These are phyloP conservation scores for Lecanicillium sp. DNA, from an alignment of 2,329 filamentous ascomycete genomes.

Conservation along the genomic window DNA sequence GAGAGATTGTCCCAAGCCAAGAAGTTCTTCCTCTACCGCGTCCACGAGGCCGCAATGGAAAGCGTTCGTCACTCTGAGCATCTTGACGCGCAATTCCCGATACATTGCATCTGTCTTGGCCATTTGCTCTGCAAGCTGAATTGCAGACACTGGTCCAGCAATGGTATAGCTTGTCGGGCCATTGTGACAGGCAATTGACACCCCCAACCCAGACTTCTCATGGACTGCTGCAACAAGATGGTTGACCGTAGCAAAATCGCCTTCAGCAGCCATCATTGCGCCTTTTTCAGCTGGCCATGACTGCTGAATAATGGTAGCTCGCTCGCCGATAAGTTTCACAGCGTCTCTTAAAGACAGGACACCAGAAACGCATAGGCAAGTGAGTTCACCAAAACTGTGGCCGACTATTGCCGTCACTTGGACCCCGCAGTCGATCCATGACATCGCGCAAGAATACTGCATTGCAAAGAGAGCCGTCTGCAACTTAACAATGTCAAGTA, in stretches of 20 bases:
- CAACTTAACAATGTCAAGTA: slow-evolving; percentile 20
- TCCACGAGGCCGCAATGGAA: slow-evolving; percentile 39
- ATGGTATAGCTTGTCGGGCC: slow-evolving; percentile 33
- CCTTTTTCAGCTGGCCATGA: slow-evolving; percentile 27
- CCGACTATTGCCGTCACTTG: slow-evolving; percentile 19
- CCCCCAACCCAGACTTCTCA: not conserved
- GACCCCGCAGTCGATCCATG: slow-evolving; percentile 28
- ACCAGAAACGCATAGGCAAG: slow-evolving; percentile 27
- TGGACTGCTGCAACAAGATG: slow-evolving; percentile 13
- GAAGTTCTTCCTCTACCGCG: slow-evolving; percentile 13
- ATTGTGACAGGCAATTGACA: slow-evolving; percentile 39
- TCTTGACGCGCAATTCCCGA: slow-evolving; percentile 21
- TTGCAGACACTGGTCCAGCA: slow-evolving; percentile 24
- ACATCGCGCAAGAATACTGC: slow-evolving; percentile 26
- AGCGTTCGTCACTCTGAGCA: slow-evolving; percentile 36
- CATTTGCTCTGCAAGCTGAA: slow-evolving; percentile 18
- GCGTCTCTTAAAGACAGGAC: slow-evolving; percentile 22
- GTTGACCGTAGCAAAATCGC: slow-evolving; percentile 13
- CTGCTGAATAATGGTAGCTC: slow-evolving; percentile 22
- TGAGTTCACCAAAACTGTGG: slow-evolving; percentile 35
- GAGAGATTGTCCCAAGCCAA: not conserved
- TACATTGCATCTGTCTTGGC: not conserved
- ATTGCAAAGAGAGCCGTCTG: slow-evolving; percentile 32
- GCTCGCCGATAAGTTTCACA: slow-evolving; percentile 18
- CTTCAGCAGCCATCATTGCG: slow-evolving; percentile 30